phyloP scores from a whole-genome alignment of 345 rosid species.

The Boechera retrofracta region DNA sequence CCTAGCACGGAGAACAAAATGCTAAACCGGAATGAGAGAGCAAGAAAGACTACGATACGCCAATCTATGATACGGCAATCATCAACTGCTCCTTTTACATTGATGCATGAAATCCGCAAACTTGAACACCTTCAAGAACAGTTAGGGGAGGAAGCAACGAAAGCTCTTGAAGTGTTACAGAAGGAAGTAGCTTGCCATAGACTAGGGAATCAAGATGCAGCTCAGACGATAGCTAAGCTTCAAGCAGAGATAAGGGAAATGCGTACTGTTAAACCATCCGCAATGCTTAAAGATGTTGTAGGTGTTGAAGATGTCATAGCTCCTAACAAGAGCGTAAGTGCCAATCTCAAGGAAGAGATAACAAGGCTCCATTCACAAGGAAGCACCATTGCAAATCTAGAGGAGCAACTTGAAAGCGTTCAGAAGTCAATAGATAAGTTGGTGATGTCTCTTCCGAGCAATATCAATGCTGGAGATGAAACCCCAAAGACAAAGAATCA shows the following conservation, averaged over 20 bases:
- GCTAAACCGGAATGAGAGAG: slow-evolving; percentile 53
- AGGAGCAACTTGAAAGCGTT: slow-evolving; percentile 94
- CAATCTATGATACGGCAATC: slow-evolving; percentile 96
- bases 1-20: slow-evolving; percentile 66
- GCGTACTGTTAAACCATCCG: slow-evolving; percentile 61
- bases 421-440: slow-evolving; percentile 96
- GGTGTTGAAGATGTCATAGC: slow-evolving; percentile 63
- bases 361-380: slow-evolving; percentile 99
- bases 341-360: slow-evolving; percentile 96
- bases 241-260: slow-evolving; percentile 97
- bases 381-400: slow-evolving; percentile 88
- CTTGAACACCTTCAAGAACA: slow-evolving; percentile 99
- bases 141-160: slow-evolving; percentile 94
- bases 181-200: slow-evolving; percentile 98
- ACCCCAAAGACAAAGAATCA: slow-evolving; percentile 66
- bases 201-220: slow-evolving; percentile 99
- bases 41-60: slow-evolving; percentile 66
- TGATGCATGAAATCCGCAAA: slow-evolving; percentile 99
- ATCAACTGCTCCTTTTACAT: slow-evolving; percentile 89
- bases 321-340: slow-evolving; percentile 84
- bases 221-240: slow-evolving; percentile 95
- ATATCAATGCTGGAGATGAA: slow-evolving; percentile 58
- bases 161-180: slow-evolving; percentile 94
- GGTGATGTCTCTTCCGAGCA: slow-evolving; percentile 95
- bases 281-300: slow-evolving; percentile 56